Evolutionary conservation across 1,284 basidiomycete species (phyloP).

Genomic region (Athelia sp.): DNA sequence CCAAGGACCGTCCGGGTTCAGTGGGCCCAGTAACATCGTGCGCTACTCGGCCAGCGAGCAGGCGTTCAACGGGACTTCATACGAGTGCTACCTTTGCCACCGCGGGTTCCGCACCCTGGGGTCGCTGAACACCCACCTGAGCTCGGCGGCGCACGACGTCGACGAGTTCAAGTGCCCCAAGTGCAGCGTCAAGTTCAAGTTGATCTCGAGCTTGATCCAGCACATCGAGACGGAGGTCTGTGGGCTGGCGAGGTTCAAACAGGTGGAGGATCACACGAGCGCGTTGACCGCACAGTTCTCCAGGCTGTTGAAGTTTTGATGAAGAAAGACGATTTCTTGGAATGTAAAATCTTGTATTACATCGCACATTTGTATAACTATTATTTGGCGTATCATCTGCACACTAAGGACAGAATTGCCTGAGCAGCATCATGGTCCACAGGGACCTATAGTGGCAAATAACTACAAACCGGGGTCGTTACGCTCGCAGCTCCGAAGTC

Average conservation of each 20-base stretch:
- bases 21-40: no score
- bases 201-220: conserved; percentile 26
- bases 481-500: no score
- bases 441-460: no score
- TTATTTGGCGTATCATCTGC: no score
- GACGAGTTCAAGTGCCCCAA: neutral
- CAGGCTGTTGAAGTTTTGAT: conserved; percentile 2
- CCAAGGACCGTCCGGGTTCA: no score
- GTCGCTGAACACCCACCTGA: conserved; percentile 27
- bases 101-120: conserved; percentile 17
- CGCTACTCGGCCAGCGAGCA: conserved; percentile 23
- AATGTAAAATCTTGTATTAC: no score
- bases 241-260: conserved; percentile 23
- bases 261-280: conserved; percentile 19
- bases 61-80: conserved; percentile 29
- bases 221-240: conserved; percentile 37
- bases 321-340: no score
- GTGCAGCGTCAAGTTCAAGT: no score
- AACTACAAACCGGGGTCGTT: no score
- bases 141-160: conserved; percentile 23
- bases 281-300: conserved; percentile 20
- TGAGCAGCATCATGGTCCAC: no score
- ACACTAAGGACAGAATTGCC: no score
- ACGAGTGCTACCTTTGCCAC: conserved; percentile 35
- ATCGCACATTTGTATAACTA: no score